A percentile compares a stretch with the other conserved stretches of the same genome.
Conservation (phyloP, 257 asterid genomes). For the Fraxinus pennsylvanica region DNA sequence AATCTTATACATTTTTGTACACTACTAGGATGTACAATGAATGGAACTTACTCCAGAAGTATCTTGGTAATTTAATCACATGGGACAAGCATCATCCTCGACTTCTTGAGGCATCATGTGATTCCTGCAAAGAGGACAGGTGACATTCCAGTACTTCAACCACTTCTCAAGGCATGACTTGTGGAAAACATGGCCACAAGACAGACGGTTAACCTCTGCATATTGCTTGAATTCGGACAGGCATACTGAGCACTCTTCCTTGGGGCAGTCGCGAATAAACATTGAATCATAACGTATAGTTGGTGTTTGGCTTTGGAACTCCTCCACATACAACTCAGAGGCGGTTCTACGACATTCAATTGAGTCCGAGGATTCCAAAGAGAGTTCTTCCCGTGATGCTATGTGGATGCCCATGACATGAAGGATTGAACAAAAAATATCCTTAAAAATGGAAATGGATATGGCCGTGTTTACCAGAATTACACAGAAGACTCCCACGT, state of each 20-base stretch:
- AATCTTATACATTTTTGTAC: slow-evolving; percentile 28
- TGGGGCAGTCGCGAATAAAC: slow-evolving; percentile 24
- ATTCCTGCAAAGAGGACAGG: slow-evolving; percentile 91
- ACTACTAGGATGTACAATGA: slow-evolving; percentile 49
- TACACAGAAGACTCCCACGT: slow-evolving; percentile 80
- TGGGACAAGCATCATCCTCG: slow-evolving; percentile 71
- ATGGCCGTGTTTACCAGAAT: slow-evolving; percentile 81
- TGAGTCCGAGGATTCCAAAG: slow-evolving; percentile 47
- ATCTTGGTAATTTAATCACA: slow-evolving; percentile 47
- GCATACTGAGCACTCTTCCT: slow-evolving; percentile 80
- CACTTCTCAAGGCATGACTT: slow-evolving; percentile 74
- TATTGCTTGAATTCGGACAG: slow-evolving; percentile 60
- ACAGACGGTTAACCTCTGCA: slow-evolving; percentile 66
- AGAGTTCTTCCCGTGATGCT: slow-evolving; percentile 65
- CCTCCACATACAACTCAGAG: slow-evolving; percentile 75
- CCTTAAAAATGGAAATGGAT: slow-evolving; percentile 76
- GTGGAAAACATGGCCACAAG: slow-evolving; percentile 88
- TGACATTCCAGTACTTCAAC: slow-evolving; percentile 76
- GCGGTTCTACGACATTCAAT: slow-evolving; percentile 46
- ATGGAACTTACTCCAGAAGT: slow-evolving; percentile 12
- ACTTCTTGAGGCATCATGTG: slow-evolving; percentile 65
- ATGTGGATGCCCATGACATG: slow-evolving; percentile 69
- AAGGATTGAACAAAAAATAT: slow-evolving; percentile 66
- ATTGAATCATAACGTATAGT: slow-evolving; percentile 58
- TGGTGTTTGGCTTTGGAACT: slow-evolving; percentile 66